phyloP scores from a whole-genome alignment of 192 early-diverging fungal species.

The Coemansia sp. region DNA sequence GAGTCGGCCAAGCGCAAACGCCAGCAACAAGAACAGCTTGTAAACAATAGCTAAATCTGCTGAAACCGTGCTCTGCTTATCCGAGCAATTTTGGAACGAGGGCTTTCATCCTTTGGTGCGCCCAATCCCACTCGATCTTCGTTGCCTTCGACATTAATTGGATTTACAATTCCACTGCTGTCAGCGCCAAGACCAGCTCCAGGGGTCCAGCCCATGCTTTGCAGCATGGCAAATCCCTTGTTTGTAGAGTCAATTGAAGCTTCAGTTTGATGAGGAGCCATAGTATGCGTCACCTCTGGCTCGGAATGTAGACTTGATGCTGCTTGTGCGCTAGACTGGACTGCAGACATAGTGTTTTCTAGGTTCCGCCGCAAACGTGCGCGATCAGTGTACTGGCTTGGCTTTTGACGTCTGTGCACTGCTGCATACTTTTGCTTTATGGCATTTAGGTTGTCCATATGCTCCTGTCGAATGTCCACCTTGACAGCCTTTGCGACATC shows the following conservation, averaged over 20 bases:
- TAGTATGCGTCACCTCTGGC: neutral
- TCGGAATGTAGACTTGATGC: no score
- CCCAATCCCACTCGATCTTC: conserved; percentile 28
- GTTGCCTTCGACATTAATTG: conserved; percentile 27
- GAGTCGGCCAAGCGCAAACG: conserved; percentile 53
- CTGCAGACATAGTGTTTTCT: no score
- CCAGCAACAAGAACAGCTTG: conserved; percentile 31
- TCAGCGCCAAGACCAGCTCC: conserved; percentile 42
- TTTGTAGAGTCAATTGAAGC: conserved; percentile 18
- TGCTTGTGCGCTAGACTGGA: no score
- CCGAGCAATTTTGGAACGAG: conserved; percentile 8
- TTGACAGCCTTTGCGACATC: no score
- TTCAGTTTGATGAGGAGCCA: neutral
- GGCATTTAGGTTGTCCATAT: conserved; percentile 20
- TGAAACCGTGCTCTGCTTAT: conserved; percentile 36
- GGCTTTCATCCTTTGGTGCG: conserved; percentile 10
- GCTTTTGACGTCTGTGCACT: neutral
- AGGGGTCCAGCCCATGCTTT: conserved; percentile 44
- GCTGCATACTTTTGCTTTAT: conserved; percentile 24
- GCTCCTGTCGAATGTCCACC: conserved; percentile 13
- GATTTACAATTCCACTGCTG: conserved; percentile 20
- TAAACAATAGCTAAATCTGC: neutral
- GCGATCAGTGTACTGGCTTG: conserved; percentile 24
- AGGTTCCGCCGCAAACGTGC: conserved; percentile 20
- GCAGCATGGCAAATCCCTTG: conserved; percentile 32